Evolutionary conservation across 305 asterid genomes (phyloP).

Genomic region (Nicotiana rustica): DNA sequence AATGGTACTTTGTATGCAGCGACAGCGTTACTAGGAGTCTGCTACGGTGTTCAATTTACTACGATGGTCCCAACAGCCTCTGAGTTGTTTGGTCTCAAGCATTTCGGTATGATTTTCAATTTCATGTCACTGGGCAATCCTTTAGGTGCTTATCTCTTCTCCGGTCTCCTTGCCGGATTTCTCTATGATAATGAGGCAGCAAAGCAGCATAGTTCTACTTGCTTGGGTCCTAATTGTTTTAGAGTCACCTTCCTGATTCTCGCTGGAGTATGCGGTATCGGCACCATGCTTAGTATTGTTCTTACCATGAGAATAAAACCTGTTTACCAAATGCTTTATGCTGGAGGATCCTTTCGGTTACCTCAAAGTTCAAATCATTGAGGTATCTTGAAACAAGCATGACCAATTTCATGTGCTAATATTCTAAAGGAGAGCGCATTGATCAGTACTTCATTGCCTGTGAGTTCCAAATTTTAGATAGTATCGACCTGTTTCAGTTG

Average conservation of each 20-base stretch:
- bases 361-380: conserved; percentile 55
- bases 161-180: conserved; percentile 71
- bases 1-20: conserved; percentile 58
- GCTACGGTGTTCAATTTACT: conserved; percentile 71
- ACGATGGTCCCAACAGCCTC: conserved; percentile 74
- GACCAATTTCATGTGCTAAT: not conserved
- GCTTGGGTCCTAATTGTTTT: conserved; percentile 75
- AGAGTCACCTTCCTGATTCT: conserved; percentile 65
- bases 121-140: conserved; percentile 75
- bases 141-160: conserved; percentile 71
- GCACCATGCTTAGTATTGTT: conserved; percentile 56
- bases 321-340: conserved; percentile 73
- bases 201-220: conserved; percentile 57
- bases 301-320: conserved; percentile 67
- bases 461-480: conserved; percentile 13
- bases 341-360: conserved; percentile 69
- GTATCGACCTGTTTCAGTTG: not conserved
- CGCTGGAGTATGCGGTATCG: conserved; percentile 64
- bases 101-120: conserved; percentile 71
- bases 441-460: not conserved
- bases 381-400: conserved; percentile 19
- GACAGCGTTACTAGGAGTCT: conserved; percentile 68
- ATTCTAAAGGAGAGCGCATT: not conserved
- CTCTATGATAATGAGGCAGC: conserved; percentile 72
- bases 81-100: conserved; percentile 71